A percentile compares a stretch with the other conserved stretches of the same genome.
Conservation (phyloP, 73 alveolate genomes). For the Stentor roeselii region DNA sequence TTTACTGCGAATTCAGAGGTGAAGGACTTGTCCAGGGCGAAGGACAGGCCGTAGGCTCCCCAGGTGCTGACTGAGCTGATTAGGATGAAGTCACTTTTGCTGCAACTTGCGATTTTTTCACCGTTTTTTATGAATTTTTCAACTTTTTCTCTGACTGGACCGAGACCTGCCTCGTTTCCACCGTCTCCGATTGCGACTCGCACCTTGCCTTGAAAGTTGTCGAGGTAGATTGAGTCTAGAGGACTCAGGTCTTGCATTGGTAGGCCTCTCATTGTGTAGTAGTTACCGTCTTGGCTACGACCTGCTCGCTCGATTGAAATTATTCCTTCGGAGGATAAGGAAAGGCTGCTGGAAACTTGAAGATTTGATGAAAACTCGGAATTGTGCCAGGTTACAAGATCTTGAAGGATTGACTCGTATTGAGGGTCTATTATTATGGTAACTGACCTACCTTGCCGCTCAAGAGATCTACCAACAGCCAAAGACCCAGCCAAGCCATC, state of each 20-base stretch:
- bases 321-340: constrained; percentile 23
- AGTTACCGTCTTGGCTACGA: constrained; percentile 19
- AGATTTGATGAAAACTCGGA: background rate
- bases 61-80: constrained; percentile 62
- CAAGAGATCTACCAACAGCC: constrained; percentile 35
- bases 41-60: constrained; percentile 60
- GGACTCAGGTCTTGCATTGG: constrained; percentile 25
- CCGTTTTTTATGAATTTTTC: constrained; percentile 50
- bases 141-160: constrained; percentile 56
- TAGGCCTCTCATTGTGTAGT: constrained; percentile 41
- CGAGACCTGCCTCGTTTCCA: constrained; percentile 79
- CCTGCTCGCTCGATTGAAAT: constrained; percentile 51
- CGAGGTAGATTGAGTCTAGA: constrained; percentile 5
- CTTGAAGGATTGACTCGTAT: constrained; percentile 12
- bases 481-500: constrained; percentile 55
- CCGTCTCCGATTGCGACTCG: constrained; percentile 69
- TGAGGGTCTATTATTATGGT: constrained; percentile 34
- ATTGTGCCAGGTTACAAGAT: background rate
- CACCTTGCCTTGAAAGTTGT: background rate
- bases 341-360: background rate
- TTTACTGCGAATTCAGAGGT: background rate
- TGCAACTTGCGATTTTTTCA: constrained; percentile 56
- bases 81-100: constrained; percentile 50
- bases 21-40: background rate
- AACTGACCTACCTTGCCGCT: constrained; percentile 22